phyloP scores from a whole-genome alignment of 805 yeast genomes.

The Metschnikowia kunwiensis region DNA sequence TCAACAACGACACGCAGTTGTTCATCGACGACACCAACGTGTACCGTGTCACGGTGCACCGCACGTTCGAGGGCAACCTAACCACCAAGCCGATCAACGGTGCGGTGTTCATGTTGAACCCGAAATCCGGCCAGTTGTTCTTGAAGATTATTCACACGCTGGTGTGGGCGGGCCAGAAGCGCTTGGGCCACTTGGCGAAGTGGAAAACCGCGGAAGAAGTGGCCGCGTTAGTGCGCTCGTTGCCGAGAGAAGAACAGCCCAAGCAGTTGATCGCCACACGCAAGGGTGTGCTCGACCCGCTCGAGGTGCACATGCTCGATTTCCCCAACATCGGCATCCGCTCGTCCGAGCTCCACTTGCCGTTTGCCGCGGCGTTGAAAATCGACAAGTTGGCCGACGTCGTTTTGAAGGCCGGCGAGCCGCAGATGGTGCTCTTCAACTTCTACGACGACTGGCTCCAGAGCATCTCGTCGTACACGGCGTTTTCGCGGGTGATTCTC shows the following conservation, averaged over 20 bases:
- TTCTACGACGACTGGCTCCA: conserved; percentile 91
- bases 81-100: conserved; percentile 94
- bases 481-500: conserved; percentile 82
- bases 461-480: conserved; percentile 81
- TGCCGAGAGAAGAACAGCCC: conserved; percentile 94
- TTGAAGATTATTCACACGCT: conserved; percentile 88
- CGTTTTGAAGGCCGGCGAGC: conserved; percentile 83
- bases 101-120: conserved; percentile 83
- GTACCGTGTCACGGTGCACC: conserved; percentile 86
- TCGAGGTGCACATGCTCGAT: conserved; percentile 95
- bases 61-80: conserved; percentile 88
- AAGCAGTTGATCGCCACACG: conserved; percentile 87
- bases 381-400: conserved; percentile 76
- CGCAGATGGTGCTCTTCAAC: conserved; percentile 88
- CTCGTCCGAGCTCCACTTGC: conserved; percentile 83
- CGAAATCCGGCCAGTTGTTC: conserved; percentile 85
- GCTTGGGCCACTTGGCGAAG: conserved; percentile 87
- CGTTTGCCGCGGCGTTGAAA: conserved; percentile 82
- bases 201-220: conserved; percentile 99
- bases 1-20: conserved; percentile 77
- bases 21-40: conserved; percentile 94
- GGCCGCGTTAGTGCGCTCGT: conserved; percentile 81
- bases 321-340: conserved; percentile 89
- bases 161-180: conserved; percentile 96
- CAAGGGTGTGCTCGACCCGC: conserved; percentile 88